These are phyloP conservation scores for Phylloporus rhodoxanthus DNA, from an alignment of 768 basidiomycete species.

Conservation along the genomic window DNA sequence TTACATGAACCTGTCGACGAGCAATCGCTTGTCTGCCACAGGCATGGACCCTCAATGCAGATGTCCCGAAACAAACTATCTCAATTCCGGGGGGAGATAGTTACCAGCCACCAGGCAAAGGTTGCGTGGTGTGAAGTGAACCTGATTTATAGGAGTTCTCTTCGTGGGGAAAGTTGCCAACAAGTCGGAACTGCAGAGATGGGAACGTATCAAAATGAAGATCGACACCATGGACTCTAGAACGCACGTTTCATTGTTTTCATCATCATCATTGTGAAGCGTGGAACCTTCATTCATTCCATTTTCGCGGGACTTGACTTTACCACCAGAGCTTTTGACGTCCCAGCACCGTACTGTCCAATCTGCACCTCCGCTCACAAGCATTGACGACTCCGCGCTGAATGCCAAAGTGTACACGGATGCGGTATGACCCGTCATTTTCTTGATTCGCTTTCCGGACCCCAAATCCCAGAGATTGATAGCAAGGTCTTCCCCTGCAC, in stretches of 20 bases:
- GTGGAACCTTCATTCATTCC: constrained; percentile 35
- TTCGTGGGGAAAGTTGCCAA: constrained; percentile 92
- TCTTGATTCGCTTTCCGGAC: constrained; percentile 91
- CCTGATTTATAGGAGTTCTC: constrained; percentile 85
- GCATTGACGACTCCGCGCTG: constrained; percentile 82
- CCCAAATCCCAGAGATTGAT: constrained; percentile 97
- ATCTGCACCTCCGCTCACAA: constrained; percentile 89
- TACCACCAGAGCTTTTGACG: constrained; percentile 73
- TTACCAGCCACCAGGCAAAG: constrained; percentile 84
- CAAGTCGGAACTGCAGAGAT: constrained; percentile 62
- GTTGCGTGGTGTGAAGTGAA: constrained; percentile 93
- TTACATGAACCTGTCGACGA: not conserved
- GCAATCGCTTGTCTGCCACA: not conserved
- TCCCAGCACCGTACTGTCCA: constrained; percentile 99
- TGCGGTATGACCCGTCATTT: constrained; percentile 89
- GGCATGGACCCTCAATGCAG: not conserved
- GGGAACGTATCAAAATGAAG: not conserved
- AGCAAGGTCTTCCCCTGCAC: constrained; percentile 84
- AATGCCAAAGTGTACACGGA: constrained; percentile 89
- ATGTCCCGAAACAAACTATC: constrained; percentile 25
- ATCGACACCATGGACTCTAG: not conserved
- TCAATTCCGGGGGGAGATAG: constrained; percentile 55
- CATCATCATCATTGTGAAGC: constrained; percentile 40
- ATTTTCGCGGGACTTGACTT: constrained; percentile 53
- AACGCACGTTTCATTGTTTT: constrained; percentile 67